These are phyloP conservation scores for Erodium maritimum DNA, from an alignment of 345 rosid species.

Conservation along the genomic window DNA sequence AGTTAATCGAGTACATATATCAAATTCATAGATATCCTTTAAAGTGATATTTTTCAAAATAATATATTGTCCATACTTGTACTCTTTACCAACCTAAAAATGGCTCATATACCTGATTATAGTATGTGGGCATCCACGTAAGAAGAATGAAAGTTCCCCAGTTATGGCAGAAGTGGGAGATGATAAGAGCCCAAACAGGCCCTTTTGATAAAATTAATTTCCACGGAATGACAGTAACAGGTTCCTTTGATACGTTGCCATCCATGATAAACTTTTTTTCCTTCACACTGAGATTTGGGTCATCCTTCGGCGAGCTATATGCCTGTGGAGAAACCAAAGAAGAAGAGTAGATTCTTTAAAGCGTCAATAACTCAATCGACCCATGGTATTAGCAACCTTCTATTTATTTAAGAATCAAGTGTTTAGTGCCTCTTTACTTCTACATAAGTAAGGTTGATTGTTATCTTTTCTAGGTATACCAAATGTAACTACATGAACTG, in stretches of 20 bases:
- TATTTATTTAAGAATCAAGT: too few species aligned
- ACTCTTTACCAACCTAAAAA: background rate
- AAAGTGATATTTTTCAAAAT: background rate
- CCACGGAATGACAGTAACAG: constrained; percentile 90
- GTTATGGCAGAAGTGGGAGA: constrained; percentile 94
- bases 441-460: too few species aligned
- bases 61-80: background rate
- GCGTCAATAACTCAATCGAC: background rate
- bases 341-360: constrained; percentile 5
- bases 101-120: constrained; percentile 62
- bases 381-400: too few species aligned
- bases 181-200: constrained; percentile 93
- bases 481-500: constrained; percentile 6
- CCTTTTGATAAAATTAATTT: constrained; percentile 79
- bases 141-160: constrained; percentile 96
- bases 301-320: constrained; percentile 76
- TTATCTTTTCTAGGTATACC: background rate
- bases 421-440: too few species aligned
- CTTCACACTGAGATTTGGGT: constrained; percentile 52
- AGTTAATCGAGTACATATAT: background rate
- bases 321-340: constrained; percentile 43
- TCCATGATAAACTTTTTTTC: constrained; percentile 60
- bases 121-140: constrained; percentile 99
- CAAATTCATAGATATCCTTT: background rate
- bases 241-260: constrained; percentile 55